These are phyloP conservation scores for Colletotrichum siamense DNA, from an alignment of 2,329 filamentous ascomycete species.

Conservation along the genomic window DNA sequence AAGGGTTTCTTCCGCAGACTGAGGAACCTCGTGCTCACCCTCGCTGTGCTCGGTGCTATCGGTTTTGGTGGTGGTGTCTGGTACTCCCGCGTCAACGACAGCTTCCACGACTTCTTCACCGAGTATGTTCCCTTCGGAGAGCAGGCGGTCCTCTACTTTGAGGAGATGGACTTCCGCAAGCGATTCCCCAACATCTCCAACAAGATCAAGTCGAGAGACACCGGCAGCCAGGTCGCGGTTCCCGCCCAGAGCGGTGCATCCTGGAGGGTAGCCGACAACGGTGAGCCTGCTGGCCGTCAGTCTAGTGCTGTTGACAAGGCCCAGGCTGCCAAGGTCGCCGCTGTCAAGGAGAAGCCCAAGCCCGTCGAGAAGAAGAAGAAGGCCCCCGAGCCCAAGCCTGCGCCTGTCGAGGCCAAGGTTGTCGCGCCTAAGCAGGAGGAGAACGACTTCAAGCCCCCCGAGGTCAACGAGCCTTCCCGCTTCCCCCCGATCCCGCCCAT, in stretches of 20 bases:
- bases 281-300: constrained; percentile 63
- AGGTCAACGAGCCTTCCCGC: constrained; percentile 70
- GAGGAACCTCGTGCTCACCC: constrained; percentile 76
- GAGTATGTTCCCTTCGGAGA: constrained; percentile 96
- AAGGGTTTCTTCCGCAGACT: constrained; percentile 75
- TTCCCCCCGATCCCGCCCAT: constrained; percentile 72
- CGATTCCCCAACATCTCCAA: constrained; percentile 67
- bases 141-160: constrained; percentile 91
- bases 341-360: constrained; percentile 33
- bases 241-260: constrained; percentile 85
- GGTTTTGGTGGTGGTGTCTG: constrained; percentile 89
- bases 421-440: constrained; percentile 33
- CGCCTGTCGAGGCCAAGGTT: constrained; percentile 33
- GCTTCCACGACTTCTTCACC: constrained; percentile 99
- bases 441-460: constrained; percentile 56
- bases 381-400: neutral
- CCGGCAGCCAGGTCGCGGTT: constrained; percentile 79
- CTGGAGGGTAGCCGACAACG: constrained; percentile 74
- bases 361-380: constrained; percentile 27
- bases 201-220: constrained; percentile 51
- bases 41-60: constrained; percentile 77
- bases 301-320: constrained; percentile 58
- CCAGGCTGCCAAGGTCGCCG: constrained; percentile 34
- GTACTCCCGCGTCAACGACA: constrained; percentile 93
- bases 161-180: constrained; percentile 91